phyloP scores from a whole-genome alignment of 352 stramenopile genomes.

The Stramenopiles sp. region DNA sequence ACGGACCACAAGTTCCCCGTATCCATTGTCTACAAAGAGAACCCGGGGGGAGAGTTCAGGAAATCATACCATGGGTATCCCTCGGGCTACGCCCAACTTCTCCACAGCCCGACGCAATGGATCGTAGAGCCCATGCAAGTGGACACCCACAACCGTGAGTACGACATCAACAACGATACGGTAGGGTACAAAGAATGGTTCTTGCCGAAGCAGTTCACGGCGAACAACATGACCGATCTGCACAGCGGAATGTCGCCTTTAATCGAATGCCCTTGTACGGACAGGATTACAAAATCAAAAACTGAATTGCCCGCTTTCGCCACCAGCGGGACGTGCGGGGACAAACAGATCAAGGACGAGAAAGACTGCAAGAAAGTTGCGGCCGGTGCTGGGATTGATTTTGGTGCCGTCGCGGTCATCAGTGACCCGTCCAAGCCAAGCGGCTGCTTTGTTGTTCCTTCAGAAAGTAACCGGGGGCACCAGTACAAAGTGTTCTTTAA shows the following conservation, averaged over 20 bases:
- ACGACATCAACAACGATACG: slow-evolving; percentile 1
- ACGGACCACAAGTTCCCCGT: not conserved
- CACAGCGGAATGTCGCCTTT: not conserved
- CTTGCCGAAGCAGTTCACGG: too few species aligned
- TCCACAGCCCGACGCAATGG: not conserved
- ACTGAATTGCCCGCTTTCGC: too few species aligned
- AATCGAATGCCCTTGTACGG: slow-evolving; percentile 9
- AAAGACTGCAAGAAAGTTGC: not conserved
- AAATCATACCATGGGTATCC: not conserved
- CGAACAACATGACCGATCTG: not conserved
- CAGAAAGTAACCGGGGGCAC: too few species aligned
- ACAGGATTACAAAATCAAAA: not conserved
- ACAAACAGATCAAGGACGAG: too few species aligned
- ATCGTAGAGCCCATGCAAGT: not conserved
- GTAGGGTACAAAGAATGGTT: too few species aligned
- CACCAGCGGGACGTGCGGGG: too few species aligned
- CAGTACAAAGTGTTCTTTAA: too few species aligned
- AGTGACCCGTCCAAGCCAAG: too few species aligned
- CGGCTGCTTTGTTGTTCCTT: too few species aligned
- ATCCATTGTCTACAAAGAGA: not conserved
- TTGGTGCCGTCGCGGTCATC: too few species aligned
- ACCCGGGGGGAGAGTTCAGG: not conserved
- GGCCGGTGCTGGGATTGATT: too few species aligned
- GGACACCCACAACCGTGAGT: not conserved
- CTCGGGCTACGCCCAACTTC: not conserved